Evolutionary conservation across 2,329 filamentous ascomycete genomes (phyloP).

Genomic region (Huntiella omanensis): DNA sequence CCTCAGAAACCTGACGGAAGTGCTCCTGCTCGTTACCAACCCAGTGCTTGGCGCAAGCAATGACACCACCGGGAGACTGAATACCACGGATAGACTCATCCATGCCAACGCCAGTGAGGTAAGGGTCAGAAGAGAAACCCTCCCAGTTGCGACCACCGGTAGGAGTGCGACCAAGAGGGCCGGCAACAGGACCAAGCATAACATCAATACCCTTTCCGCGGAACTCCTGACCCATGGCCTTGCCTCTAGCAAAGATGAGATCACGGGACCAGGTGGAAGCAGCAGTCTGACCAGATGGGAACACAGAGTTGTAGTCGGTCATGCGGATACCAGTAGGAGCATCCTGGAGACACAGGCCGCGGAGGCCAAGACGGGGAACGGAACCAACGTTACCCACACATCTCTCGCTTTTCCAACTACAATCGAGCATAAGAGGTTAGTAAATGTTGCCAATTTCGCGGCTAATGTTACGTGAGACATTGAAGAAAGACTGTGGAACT

Average conservation of each 20-base stretch:
- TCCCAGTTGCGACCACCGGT: conserved; percentile 43
- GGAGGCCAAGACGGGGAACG: conserved; percentile 50
- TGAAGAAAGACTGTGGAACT: conserved; percentile 16
- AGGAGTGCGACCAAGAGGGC: conserved; percentile 28
- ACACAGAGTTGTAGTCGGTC: conserved; percentile 64
- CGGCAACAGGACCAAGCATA: conserved; percentile 34
- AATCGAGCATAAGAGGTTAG: neutral
- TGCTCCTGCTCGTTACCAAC: conserved; percentile 63
- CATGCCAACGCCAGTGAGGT: conserved; percentile 53
- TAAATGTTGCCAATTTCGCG: too few relatives aligned
- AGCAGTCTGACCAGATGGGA: conserved; percentile 58
- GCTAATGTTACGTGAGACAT: too few relatives aligned
- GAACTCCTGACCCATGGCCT: conserved; percentile 39
- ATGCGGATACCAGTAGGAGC: conserved; percentile 64
- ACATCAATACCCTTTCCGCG: conserved; percentile 61
- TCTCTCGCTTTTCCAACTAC: conserved; percentile 34
- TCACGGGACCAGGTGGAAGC: conserved; percentile 67
- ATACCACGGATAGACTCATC: conserved; percentile 60
- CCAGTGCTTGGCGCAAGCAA: conserved; percentile 68
- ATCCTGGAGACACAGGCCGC: conserved; percentile 70
- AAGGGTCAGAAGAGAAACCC: conserved; percentile 51
- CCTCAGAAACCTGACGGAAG: conserved; percentile 45
- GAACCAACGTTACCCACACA: conserved; percentile 64
- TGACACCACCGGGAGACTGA: conserved; percentile 62
- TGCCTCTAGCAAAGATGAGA: conserved; percentile 37